A percentile compares a stretch with the other conserved stretches of the same genome.
Evolutionary conservation across 2,329 filamentous ascomycete genomes (phyloP).

Genomic region (Sporothrix sp.): DNA sequence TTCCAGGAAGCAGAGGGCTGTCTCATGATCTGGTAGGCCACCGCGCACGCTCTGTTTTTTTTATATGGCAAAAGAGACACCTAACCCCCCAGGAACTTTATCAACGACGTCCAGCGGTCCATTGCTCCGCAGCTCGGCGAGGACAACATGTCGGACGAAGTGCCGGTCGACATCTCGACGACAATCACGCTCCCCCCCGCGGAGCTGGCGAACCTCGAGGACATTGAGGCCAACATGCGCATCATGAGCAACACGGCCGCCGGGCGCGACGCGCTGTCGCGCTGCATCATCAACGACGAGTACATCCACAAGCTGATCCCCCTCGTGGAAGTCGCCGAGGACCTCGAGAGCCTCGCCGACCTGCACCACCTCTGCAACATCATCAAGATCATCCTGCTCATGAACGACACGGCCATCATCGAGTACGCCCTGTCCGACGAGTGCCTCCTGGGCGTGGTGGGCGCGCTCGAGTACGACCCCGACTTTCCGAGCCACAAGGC

Average conservation of each 20-base stretch:
- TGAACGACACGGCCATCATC: constrained; percentile 92
- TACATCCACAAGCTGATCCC: constrained; percentile 84
- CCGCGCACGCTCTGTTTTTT: background rate
- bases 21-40: constrained; percentile 70
- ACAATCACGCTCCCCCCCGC: constrained; percentile 67
- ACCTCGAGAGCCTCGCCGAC: constrained; percentile 77
- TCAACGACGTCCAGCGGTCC: constrained; percentile 73
- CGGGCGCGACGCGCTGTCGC: constrained; percentile 77
- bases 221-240: constrained; percentile 79
- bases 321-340: constrained; percentile 79
- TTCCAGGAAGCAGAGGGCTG: constrained; percentile 97
- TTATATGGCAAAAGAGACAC: background rate
- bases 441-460: constrained; percentile 83
- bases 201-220: constrained; percentile 69
- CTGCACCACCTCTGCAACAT: constrained; percentile 92
- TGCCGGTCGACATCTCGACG: constrained; percentile 61
- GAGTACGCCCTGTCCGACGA: constrained; percentile 88
- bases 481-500: constrained; percentile 97
- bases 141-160: constrained; percentile 80
- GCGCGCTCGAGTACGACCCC: constrained; percentile 93
- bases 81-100: constrained; percentile 64
- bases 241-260: constrained; percentile 61
- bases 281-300: constrained; percentile 74
- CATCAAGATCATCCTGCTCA: constrained; percentile 89
- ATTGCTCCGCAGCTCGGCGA: constrained; percentile 48